These are phyloP conservation scores for Melampsora americana DNA, from an alignment of 1,284 basidiomycete species.

Conservation along the genomic window DNA sequence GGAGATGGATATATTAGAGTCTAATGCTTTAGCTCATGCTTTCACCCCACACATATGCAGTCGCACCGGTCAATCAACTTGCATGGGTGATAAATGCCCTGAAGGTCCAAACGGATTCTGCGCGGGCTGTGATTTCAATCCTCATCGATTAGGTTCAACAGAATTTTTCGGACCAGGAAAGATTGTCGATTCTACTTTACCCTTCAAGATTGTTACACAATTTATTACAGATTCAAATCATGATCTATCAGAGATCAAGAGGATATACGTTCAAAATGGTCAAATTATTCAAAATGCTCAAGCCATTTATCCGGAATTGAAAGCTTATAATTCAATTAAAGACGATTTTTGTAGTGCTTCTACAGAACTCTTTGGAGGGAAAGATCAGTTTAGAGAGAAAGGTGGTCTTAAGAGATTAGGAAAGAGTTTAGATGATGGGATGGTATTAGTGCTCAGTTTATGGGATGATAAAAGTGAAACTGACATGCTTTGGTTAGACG, in stretches of 20 bases:
- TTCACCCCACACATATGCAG: conserved; percentile 14
- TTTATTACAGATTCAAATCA: conserved; percentile 8
- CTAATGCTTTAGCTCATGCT: conserved; percentile 7
- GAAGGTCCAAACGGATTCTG: conserved; percentile 5
- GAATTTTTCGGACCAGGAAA: conserved; percentile 28
- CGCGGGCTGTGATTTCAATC: conserved; percentile 26
- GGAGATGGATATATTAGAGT: conserved; percentile 58
- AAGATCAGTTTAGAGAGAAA: background rate
- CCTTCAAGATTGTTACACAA: conserved; percentile 24
- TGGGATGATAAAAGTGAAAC: conserved; percentile 14
- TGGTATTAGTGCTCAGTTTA: conserved; percentile 31
- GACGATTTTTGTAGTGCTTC: conserved; percentile 11
- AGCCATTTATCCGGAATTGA: background rate
- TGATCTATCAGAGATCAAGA: conserved; percentile 11
- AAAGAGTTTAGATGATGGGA: background rate
- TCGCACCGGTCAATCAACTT: background rate
- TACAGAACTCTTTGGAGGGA: background rate
- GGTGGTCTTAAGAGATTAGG: conserved; percentile 15
- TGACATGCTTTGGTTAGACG: conserved; percentile 22
- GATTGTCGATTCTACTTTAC: conserved; percentile 13
- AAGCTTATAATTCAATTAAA: conserved; percentile 2
- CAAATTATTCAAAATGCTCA: background rate
- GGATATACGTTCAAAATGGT: conserved; percentile 12
- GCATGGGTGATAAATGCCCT: conserved; percentile 1
- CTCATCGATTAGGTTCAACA: background rate